Base-by-base conservation (phyloP, 129 eudicot species). In the Lonicera japonica region DNA sequence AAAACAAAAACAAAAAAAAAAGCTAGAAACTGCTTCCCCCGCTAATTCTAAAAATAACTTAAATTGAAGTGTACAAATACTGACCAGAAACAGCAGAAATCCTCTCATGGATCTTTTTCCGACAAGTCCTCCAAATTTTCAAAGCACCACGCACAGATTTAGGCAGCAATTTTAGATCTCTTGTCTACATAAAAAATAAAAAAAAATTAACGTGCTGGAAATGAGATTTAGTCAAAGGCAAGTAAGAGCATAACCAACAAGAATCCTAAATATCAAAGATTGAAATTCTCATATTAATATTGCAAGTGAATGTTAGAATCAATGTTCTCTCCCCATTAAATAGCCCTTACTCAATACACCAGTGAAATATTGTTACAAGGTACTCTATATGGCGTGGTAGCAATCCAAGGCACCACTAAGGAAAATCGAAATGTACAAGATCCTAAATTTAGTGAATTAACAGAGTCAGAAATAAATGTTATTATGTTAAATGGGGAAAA, bases 81-180 rank as follows among this genome's bases (percentile, higher is more conserved):
- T 76, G 29, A 83, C 99, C 95, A 25, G 70, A 76, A 73, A 94
- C 73, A 58, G 96, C 95, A 22, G 75, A 73, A 39, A 94, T 85
- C 77, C 99, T 79, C 67, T 94, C 99, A 1, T 88, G 79, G 57
- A 94, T 88, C 85, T 88, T 94, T 63, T 82, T 94, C 71, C 99
- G 88, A 79, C 95, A 85, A 43, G 80, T 88, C 12, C 95, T 82
- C 52, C 85, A 90, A 72, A 77, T 77, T 66, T 80, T 82, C 58
- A 85, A 14, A 14, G 73, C 63, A 10, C 65, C 77, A 16, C 95
- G 95, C 39, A 58, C 11, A 34, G 83, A 72, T 68, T 75, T 85
- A 15, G 99, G 99, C 48, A 88, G 69, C 64, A 74, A 64, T 64
- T 94, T 94, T 12, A 76, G 13, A 43, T 88, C 99, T 66, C 91